phyloP scores from a whole-genome alignment of 2,329 filamentous ascomycete genomes.

The Arthrobotrys musiformis region DNA sequence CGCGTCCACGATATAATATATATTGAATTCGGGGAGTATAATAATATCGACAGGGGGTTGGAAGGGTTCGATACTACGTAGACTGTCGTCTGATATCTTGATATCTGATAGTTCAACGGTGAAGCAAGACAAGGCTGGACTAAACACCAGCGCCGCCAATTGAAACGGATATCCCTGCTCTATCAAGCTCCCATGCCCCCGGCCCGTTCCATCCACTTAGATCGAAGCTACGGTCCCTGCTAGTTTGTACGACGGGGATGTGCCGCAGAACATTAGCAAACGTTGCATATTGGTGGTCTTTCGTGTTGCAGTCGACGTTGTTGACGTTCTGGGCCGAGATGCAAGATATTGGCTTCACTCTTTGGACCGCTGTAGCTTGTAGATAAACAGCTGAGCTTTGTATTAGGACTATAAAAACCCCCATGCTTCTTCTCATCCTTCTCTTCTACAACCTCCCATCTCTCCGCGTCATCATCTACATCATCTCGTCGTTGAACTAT shows the following conservation, averaged over 20 bases:
- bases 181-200: not conserved
- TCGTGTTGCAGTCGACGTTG: slow-evolving; percentile 12
- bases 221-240: not conserved
- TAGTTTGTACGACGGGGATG: not conserved
- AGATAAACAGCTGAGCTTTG: too few species aligned
- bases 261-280: slow-evolving; percentile 26
- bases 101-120: not conserved
- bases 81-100: not conserved
- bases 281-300: not conserved
- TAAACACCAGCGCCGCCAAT: not conserved
- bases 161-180: not conserved
- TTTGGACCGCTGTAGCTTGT: too few species aligned
- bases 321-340: not conserved
- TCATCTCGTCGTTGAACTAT: too few species aligned
- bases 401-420: too few species aligned
- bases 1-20: not conserved
- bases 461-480: too few species aligned
- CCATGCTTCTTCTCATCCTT: not conserved
- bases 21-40: not conserved
- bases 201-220: not conserved
- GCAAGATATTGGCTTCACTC: not conserved
- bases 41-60: not conserved
- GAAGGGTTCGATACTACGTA: too few species aligned
- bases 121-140: not conserved
- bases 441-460: not conserved